These are phyloP conservation scores for Zhuliangozyma blackwelliae DNA, from an alignment of 1,139 yeast species.

Conservation along the genomic window DNA sequence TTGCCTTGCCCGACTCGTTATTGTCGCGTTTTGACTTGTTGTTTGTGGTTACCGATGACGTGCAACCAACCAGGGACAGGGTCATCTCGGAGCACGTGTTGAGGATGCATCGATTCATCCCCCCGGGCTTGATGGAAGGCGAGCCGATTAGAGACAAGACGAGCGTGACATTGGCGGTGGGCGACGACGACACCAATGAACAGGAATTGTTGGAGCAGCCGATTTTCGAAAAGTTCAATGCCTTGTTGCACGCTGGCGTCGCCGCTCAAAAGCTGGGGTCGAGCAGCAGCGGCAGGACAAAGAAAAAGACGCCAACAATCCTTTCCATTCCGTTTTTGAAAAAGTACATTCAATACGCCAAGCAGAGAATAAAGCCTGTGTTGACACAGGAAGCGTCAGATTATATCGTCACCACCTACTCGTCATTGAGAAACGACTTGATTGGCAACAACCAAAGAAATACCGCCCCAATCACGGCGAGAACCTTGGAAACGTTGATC, in stretches of 20 bases:
- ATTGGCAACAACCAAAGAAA: constrained; percentile 67
- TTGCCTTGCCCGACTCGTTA: constrained; percentile 94
- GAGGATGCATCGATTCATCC: constrained; percentile 86
- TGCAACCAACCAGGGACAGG: constrained; percentile 80
- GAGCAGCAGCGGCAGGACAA: constrained; percentile 1
- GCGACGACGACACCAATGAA: constrained; percentile 53
- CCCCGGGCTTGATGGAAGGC: constrained; percentile 89
- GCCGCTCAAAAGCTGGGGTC: constrained; percentile 25
- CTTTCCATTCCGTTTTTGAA: constrained; percentile 82
- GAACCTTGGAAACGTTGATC: constrained; percentile 94
- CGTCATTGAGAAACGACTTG: constrained; percentile 80
- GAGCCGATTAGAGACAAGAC: constrained; percentile 84
- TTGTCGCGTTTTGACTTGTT: constrained; percentile 94
- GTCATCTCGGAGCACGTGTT: constrained; percentile 91
- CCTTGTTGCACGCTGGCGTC: constrained; percentile 80
- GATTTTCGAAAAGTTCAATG: constrained; percentile 79
- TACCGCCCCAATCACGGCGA: constrained; percentile 95
- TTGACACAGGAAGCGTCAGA: constrained; percentile 76
- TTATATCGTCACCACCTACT: constrained; percentile 74
- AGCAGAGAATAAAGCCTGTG: constrained; percentile 80
- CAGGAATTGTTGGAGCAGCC: constrained; percentile 51
- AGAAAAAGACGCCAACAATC: constrained; percentile 53
- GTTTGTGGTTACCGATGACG: constrained; percentile 95
- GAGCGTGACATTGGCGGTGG: constrained; percentile 72
- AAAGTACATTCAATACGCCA: constrained; percentile 91